Evolutionary conservation across 768 basidiomycete species (phyloP), one percentile per base, ranked within the genome.

Genomic region (Boletus pseudopeckii): DNA sequence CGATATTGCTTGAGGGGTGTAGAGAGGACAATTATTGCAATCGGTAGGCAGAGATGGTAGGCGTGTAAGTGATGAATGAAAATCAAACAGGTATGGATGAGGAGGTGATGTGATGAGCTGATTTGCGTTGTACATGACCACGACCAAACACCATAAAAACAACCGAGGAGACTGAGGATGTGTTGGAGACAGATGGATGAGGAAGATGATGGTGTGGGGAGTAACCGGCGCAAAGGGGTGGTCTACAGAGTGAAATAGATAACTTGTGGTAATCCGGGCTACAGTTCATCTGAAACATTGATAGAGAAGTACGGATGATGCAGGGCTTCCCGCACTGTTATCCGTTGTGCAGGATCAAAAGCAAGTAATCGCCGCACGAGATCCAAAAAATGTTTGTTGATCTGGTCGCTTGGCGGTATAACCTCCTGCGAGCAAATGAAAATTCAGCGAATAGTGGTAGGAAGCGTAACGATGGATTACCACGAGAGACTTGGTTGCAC

Each of bases 331-430:
- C 84, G 81, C 44, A 98, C 95, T 36, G 87, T 86, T 63, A 95
- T 87, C 68, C 95, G 85, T 61, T 89, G 84, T 2, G 81, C 80
- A 33, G 95, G 94, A 71, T 98, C 95, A 70, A 95, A 97, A 47
- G 86, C 85, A 41, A 98, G 81, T 57, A 98, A 80, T 69, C 83
- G 85, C 69, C 83, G 83, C 59, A 97, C 92, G 33, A 98, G 83
- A 68, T 95, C 88, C 68, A 91, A 73, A 75, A 98, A 97, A 52
- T 86, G 84, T 53, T 78, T 78, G 65, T 91, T 94, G 61, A 84
- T 75, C 45, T 76, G 74, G 65, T 92, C 90, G 18, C 73, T 82
- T 28, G 86, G 86, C 45, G 84, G 84, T 62, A 96, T 93, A 63
- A 95, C 88, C 55, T 94, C 91, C 89, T 92, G 64, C 14, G 54